Evolutionary conservation across 2,329 filamentous ascomycete species (phyloP), one percentile per base, ranked within the genome.

Genomic region (Botrytis medusae): DNA sequence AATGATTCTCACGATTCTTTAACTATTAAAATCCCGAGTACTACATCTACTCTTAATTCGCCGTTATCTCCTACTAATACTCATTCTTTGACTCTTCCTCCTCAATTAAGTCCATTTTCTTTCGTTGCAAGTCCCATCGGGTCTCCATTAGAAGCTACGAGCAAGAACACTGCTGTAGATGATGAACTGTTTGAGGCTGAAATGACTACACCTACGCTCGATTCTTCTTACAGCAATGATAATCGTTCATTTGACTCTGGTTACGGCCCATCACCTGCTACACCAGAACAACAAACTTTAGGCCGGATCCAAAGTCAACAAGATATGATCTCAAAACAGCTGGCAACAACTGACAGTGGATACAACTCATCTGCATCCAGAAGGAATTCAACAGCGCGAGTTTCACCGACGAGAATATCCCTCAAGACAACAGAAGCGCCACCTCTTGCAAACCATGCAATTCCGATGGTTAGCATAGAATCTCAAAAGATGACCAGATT

Each of bases 311-410:
- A 74, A 63, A 72, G 74, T 20, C 68, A 75, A 9, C 37, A 64
- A 25, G 77, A 78, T 29, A 25, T 70, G 20, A 37, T 61, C 25
- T 71, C 74, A 20, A 85, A 84, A 72, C 80, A 85, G 8, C 81
- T 88, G n/a, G 84, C 85, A 46, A 89, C 89, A 75, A 85, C 87
- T 57, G 88, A 90, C 77, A 90, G 88, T 40, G 88, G 88, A 25
- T 91, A 90, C 77, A 87, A 87, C 77, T 90, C 88, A 12, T 89
- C 86, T 77, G 82, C 87, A 7, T 90, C 89, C 20, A 79, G 77
- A 63, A 77, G 68, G n/a, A 74, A 78, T 37, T 32, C 70, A 22
- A 63, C 61, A 4, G 74, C 75, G 25, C 42, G 44, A 42, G 72
- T 76, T 7, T 73, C 74, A 5, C 62, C 54, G 16, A 75, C 76